phyloP scores from a whole-genome alignment of 495 filamentous ascomycete genomes.

The Recurvomyces mirabilis region DNA sequence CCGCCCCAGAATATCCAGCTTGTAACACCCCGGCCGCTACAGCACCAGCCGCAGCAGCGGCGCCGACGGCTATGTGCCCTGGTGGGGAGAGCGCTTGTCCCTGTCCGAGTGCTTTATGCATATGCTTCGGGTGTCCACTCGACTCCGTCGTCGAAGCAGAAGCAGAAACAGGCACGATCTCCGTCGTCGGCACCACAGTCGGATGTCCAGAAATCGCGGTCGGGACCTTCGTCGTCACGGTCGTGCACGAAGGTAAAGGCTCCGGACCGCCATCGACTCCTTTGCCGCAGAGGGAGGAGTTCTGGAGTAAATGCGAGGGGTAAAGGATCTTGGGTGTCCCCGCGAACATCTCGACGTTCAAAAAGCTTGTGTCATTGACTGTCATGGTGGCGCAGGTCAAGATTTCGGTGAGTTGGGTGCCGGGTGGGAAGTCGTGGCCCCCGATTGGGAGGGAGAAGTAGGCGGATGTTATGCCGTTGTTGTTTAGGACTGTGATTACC shows the following conservation, averaged over 20 bases:
- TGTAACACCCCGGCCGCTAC: no score
- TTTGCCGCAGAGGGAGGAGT: conserved; percentile 19
- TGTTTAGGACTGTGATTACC: conserved; percentile 49
- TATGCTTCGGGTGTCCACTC: not conserved
- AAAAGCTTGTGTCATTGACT: conserved; percentile 23
- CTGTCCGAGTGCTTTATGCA: no score
- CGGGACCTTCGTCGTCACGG: not conserved
- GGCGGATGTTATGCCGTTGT: conserved; percentile 40
- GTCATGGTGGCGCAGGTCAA: conserved; percentile 35
- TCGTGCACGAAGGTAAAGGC: not conserved
- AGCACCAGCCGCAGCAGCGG: no score
- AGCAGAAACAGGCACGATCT: not conserved
- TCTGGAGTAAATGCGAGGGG: not conserved
- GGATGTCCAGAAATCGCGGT: not conserved
- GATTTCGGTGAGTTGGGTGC: conserved; percentile 34
- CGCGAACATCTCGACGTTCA: conserved; percentile 19
- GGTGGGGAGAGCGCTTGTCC: no score
- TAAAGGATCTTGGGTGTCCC: conserved; percentile 23
- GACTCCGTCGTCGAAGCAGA: not conserved
- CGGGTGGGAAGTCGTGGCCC: conserved; percentile 34
- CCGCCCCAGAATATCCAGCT: no score
- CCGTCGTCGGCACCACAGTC: not conserved
- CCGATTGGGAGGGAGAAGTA: not conserved
- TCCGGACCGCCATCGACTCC: not conserved
- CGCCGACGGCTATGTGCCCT: no score